Evolutionary conservation across 1,284 basidiomycete species (phyloP), one percentile per base, ranked within the genome.

Genomic region (Tilletia walkeri): DNA sequence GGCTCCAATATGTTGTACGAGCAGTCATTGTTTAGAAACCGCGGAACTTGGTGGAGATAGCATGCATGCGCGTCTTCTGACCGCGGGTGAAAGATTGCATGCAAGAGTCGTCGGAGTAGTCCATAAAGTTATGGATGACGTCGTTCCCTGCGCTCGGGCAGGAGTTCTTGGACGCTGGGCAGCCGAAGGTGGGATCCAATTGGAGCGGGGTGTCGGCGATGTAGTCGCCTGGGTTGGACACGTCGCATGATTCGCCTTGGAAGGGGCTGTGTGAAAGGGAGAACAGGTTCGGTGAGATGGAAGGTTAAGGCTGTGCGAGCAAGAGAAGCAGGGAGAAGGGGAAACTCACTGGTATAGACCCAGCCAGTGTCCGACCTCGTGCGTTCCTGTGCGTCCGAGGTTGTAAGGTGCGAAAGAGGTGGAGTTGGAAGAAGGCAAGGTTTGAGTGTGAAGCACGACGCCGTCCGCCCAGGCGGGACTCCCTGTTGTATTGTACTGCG

Each of bases 321-420:
- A 14, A 45, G 41, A 45, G 14, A 14, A 14, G 41, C 14, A 14
- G 41, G 41, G 41, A 45, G 41, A 10, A 39, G 38, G 6, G 6
- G 9, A 20, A 3, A 63, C 59, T 1, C 16, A 63, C 59, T 89
- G 88, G 82, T 87, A 88, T 49, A 88, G 84, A 48, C 88, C 88
- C 73, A 88, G 59, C 77, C 77, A 80, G 59, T 76, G 73, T 0
- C 75, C 77, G 65, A 86, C 87, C 79, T 89, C 88, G 77, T 89
- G 88, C 4, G 87, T 88, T 54, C 87, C 78, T 12, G 88, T 89
- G 85, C 87, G 75, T 66, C 88, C 88, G 70, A 85, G 77, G 78
- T 88, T 85, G 82, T 87, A 88, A 69, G 84, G 84, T 38, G 80
- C 74, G 18, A 86, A 81, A 45, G 14, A 7, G 68, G 81, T 83